Percentiles rank a stretch among this genome's conserved stretches.
These are phyloP conservation scores for Cymodocea nodosa DNA, from an alignment of 116 monocot genomes.

Conservation along the genomic window DNA sequence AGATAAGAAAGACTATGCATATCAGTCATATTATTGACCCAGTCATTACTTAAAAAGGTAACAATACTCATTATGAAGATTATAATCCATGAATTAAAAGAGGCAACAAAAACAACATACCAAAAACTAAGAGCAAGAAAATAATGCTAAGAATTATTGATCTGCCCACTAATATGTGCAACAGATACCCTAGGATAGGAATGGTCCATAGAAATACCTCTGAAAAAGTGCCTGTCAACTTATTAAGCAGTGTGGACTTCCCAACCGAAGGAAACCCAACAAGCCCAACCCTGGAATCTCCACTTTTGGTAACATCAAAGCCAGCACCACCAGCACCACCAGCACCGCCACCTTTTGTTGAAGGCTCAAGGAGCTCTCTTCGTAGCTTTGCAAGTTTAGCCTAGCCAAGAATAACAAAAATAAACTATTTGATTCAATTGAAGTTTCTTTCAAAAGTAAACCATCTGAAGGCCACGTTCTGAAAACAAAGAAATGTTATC, in stretches of 20 bases:
- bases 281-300: constrained; percentile 91
- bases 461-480: no score
- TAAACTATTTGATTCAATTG: neutral
- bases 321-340: constrained; percentile 86
- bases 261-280: constrained; percentile 99
- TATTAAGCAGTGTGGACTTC: constrained; percentile 95
- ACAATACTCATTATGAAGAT: no score
- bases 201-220: constrained; percentile 34
- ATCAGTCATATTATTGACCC: no score
- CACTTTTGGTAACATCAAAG: constrained; percentile 99
- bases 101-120: no score
- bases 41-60: no score
- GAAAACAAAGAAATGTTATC: no score
- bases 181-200: neutral
- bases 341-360: constrained; percentile 73
- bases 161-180: neutral
- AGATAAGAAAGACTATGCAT: no score
- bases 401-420: constrained; percentile 18
- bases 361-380: constrained; percentile 75
- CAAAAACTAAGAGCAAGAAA: no score
- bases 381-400: constrained; percentile 96
- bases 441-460: neutral
- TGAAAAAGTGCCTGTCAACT: constrained; percentile 93
- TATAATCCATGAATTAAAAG: no score
- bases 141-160: no score